A percentile compares a stretch with the other conserved stretches of the same genome.
phyloP scores from a whole-genome alignment of 495 filamentous ascomycete genomes.

The Penicillium soppii region DNA sequence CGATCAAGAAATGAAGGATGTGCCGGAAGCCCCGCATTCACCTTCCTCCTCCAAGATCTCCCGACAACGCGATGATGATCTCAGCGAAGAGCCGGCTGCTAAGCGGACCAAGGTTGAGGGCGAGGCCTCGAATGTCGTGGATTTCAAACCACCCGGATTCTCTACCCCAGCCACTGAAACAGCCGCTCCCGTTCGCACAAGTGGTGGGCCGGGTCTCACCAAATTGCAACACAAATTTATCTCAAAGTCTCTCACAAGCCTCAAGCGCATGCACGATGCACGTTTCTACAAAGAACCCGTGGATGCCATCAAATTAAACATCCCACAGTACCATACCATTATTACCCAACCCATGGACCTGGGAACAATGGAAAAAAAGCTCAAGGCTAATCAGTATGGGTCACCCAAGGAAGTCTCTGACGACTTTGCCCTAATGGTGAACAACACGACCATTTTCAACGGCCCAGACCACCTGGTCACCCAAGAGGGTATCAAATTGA shows the following conservation, averaged over 20 bases:
- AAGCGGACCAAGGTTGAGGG: slow-evolving; percentile 72
- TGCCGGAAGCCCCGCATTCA: slow-evolving; percentile 37
- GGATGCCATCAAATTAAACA: slow-evolving; percentile 61
- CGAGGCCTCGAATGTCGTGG: slow-evolving; percentile 21
- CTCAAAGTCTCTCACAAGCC: slow-evolving; percentile 56
- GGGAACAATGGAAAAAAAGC: slow-evolving; percentile 73
- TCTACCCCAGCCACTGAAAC: slow-evolving; percentile 30
- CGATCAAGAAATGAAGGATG: slow-evolving; percentile 45
- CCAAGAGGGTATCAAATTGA: slow-evolving; percentile 57
- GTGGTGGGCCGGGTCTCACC: slow-evolving; percentile 42
- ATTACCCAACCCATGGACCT: slow-evolving; percentile 83
- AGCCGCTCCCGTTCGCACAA: slow-evolving; percentile 5
- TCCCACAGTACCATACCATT: slow-evolving; percentile 68
- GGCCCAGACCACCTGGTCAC: slow-evolving; percentile 72
- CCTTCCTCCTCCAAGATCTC: slow-evolving; percentile 60
- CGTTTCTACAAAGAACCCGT: slow-evolving; percentile 74
- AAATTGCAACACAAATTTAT: slow-evolving; percentile 58
- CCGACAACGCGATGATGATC: slow-evolving; percentile 69
- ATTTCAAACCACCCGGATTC: slow-evolving; percentile 39
- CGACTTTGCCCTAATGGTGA: slow-evolving; percentile 72
- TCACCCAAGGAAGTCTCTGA: slow-evolving; percentile 61
- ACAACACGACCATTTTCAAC: slow-evolving; percentile 81
- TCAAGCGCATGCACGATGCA: slow-evolving; percentile 80
- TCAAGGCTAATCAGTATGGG: slow-evolving; percentile 67
- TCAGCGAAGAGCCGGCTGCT: slow-evolving; percentile 68